Conservation (phyloP, 164 flowering plant species). For the Nelumbo lutea region DNA sequence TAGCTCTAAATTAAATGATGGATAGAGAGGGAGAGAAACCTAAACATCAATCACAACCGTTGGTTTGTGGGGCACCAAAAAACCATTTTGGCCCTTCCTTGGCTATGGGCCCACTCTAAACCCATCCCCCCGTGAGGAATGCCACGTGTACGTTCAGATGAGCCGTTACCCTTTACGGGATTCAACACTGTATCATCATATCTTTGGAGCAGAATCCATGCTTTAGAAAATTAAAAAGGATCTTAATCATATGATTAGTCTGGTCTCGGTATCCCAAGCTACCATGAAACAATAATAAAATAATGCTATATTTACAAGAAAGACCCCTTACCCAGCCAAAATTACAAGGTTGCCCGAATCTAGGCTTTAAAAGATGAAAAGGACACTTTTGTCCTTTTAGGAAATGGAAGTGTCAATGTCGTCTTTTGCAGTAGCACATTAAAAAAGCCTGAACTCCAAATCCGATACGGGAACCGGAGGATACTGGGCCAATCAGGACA, state of each 20-base stretch:
- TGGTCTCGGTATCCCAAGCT: background rate
- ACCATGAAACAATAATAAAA: background rate
- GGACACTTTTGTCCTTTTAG: constrained; percentile 26
- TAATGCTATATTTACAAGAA: background rate
- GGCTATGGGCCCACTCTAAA: background rate
- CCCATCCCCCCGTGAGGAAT: background rate
- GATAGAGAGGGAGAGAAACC: background rate
- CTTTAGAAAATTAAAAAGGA: background rate
- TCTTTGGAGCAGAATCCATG: background rate
- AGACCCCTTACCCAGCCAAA: background rate
- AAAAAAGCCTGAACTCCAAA: constrained; percentile 2
- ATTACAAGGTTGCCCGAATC: background rate
- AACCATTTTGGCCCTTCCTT: background rate
- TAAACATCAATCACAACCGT: constrained; percentile 5
- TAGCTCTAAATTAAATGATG: too few species aligned
- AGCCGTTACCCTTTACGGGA: background rate
- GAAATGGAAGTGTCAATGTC: constrained; percentile 8
- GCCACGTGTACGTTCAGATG: background rate
- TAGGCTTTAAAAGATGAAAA: background rate
- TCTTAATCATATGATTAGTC: background rate
- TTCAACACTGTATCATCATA: background rate
- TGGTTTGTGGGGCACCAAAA: background rate
- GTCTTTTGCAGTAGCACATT: constrained; percentile 11
- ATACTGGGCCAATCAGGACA: too few species aligned
- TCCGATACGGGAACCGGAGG: too few species aligned